Evolutionary conservation across 345 rosid species (phyloP).

Genomic region (Brassica juncea): DNA sequence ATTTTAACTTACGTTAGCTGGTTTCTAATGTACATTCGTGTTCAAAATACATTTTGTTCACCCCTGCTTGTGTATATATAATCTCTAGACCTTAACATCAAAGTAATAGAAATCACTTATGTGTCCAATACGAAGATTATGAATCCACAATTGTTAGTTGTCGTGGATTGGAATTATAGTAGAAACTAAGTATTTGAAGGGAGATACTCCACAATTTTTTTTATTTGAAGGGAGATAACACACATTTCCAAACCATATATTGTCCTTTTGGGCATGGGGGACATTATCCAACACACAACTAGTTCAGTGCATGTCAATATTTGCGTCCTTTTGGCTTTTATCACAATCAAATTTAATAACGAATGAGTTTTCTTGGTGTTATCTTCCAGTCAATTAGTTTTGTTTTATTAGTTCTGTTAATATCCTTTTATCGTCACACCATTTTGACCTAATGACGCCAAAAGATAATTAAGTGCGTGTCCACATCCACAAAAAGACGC

Average conservation of each 20-base stretch:
- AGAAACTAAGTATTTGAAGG: background rate
- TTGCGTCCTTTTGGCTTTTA: background rate
- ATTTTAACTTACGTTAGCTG: background rate
- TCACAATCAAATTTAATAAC: background rate
- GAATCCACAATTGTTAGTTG: background rate
- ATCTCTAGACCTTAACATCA: no score
- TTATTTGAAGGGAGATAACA: background rate
- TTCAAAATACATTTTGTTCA: no score
- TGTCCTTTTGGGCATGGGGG: background rate
- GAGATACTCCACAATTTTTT: background rate
- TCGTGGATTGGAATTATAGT: background rate
- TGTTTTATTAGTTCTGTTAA: background rate
- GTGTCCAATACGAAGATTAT: background rate
- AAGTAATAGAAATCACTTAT: background rate
- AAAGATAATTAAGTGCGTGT: conserved; percentile 12
- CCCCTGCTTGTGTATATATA: no score
- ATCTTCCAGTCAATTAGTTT: background rate
- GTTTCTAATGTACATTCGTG: background rate
- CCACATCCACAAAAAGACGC: conserved; percentile 33
- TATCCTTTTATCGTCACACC: conserved; percentile 5
- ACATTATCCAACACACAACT: background rate
- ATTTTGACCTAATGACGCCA: conserved; percentile 25
- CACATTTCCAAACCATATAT: background rate
- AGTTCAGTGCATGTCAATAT: background rate
- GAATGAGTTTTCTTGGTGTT: conserved; percentile 9